phyloP scores from a whole-genome alignment of 139 green algal genomes.

The Micractinium sp. region DNA sequence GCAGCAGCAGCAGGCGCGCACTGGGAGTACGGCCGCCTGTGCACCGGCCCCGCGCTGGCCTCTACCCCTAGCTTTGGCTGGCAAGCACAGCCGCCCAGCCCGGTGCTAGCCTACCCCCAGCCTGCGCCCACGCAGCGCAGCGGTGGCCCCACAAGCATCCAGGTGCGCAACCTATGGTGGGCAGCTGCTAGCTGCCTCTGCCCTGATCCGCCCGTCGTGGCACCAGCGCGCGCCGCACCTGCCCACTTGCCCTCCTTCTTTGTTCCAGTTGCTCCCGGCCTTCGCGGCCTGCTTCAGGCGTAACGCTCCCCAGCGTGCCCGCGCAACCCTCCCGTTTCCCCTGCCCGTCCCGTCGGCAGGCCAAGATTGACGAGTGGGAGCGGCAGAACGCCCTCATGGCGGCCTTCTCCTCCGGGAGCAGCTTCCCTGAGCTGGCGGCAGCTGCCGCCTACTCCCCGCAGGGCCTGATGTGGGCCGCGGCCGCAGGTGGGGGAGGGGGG shows the following conservation, averaged over 20 bases:
- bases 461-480: background rate
- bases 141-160: background rate
- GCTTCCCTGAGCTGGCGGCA: conserved; percentile 10
- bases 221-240: no score
- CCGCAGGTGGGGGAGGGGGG: background rate
- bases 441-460: background rate
- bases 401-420: background rate
- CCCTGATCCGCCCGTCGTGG: no score
- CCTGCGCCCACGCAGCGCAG: background rate
- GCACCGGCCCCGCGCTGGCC: background rate
- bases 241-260: background rate
- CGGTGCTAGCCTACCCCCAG: no score
- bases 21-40: no score
- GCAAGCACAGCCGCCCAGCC: background rate
- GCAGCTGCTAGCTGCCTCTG: background rate
- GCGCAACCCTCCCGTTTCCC: background rate
- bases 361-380: conserved; percentile 20
- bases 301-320: background rate
- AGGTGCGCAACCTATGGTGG: background rate
- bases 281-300: no score
- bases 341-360: background rate
- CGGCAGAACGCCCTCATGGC: conserved; percentile 24
- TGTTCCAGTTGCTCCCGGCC: no score
- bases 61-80: background rate
- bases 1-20: no score